Conservation (phyloP, 441 rosid genomes). For the Isatis lusitanica region DNA sequence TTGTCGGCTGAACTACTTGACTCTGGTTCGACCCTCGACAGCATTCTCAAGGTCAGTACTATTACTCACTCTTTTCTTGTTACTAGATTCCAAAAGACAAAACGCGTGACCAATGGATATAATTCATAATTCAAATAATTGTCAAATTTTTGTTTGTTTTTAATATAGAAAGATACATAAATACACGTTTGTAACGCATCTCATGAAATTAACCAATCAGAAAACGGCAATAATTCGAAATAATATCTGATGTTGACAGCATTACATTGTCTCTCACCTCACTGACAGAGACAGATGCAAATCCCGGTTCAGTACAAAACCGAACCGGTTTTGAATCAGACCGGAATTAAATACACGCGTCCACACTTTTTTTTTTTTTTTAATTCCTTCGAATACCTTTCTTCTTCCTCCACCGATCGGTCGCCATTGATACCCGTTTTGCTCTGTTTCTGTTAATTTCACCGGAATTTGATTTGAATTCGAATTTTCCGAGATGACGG, state of each 20-base stretch:
- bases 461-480: not conserved
- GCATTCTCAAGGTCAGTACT: constrained; percentile 14
- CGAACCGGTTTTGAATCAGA: constrained; percentile 1
- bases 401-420: constrained; percentile 16
- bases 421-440: constrained; percentile 7
- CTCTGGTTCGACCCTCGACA: constrained; percentile 6
- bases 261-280: too few species aligned
- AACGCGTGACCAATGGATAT: too few species aligned
- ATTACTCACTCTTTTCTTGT: not conserved
- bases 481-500: not conserved
- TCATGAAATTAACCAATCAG: not conserved
- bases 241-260: not conserved
- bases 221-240: not conserved
- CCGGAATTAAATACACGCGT: not conserved
- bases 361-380: not conserved
- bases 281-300: not conserved
- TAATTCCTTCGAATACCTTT: not conserved
- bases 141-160: too few species aligned
- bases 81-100: not conserved
- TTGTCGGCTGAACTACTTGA: constrained; percentile 22
- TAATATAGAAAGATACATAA: not conserved
- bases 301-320: not conserved
- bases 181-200: constrained; percentile 1
- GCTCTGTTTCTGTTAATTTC: not conserved
- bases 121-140: too few species aligned